These are phyloP conservation scores for Schizophyllum amplum DNA, from an alignment of 1,284 basidiomycete genomes.

Conservation along the genomic window DNA sequence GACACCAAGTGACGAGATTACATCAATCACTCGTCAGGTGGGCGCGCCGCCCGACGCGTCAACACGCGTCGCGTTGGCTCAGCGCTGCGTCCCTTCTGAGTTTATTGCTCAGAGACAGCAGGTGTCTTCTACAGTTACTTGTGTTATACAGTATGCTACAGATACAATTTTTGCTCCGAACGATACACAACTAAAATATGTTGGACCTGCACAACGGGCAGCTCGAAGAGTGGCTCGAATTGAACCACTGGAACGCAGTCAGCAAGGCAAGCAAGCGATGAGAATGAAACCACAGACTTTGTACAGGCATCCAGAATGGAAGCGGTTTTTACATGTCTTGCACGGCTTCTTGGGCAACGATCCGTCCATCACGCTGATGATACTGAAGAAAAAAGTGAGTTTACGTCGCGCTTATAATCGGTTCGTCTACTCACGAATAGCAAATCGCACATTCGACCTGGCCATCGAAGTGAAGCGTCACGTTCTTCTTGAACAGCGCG, in stretches of 20 bases:
- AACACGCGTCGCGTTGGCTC: too few species aligned
- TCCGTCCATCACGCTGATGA: conserved; percentile 89
- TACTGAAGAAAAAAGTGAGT: conserved; percentile 39
- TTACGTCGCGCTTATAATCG: background rate
- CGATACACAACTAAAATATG: conserved; percentile 47
- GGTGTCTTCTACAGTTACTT: background rate
- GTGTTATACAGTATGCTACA: background rate
- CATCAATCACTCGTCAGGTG: too few species aligned
- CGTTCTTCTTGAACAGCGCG: conserved; percentile 93
- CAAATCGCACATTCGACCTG: conserved; percentile 93
- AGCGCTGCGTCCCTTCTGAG: too few species aligned
- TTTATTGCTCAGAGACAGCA: background rate
- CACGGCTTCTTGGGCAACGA: conserved; percentile 89
- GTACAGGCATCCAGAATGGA: conserved; percentile 90
- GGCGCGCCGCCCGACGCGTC: too few species aligned
- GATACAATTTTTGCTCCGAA: too few species aligned
- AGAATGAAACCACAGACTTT: conserved; percentile 41
- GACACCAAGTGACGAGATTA: too few species aligned
- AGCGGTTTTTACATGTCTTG: conserved; percentile 91
- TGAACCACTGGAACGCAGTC: conserved; percentile 69
- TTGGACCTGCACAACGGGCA: conserved; percentile 89
- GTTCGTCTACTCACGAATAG: conserved; percentile 61
- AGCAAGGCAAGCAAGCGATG: background rate
- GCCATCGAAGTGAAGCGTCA: conserved; percentile 85
- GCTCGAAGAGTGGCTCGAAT: conserved; percentile 80